These are phyloP conservation scores for Pseudogymnoascus sp. DNA, from an alignment of 2,329 filamentous ascomycete species.

Conservation along the genomic window DNA sequence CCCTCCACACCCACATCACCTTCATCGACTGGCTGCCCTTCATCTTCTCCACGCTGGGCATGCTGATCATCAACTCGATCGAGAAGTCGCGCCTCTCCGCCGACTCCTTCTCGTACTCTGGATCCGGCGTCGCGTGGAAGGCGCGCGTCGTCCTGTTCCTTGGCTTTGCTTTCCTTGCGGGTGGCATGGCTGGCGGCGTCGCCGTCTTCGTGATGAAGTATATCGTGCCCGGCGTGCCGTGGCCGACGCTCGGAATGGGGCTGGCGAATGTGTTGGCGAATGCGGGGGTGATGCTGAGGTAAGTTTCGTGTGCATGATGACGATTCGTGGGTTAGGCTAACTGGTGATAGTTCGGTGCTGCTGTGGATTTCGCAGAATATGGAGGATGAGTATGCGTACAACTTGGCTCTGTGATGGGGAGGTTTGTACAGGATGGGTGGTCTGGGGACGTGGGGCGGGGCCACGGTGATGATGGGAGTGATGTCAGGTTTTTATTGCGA, in stretches of 20 bases:
- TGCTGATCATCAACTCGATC: conserved; percentile 65
- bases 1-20: conserved; percentile 47
- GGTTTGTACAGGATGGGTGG: not conserved
- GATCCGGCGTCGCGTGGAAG: conserved; percentile 59
- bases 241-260: conserved; percentile 56
- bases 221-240: conserved; percentile 46
- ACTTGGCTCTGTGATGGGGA: conserved; percentile 46
- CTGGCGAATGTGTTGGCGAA: conserved; percentile 60
- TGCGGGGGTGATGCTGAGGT: conserved; percentile 53
- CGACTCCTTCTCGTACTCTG: conserved; percentile 55
- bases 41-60: conserved; percentile 58
- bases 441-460: not conserved
- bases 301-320: conserved; percentile 21
- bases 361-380: conserved; percentile 65
- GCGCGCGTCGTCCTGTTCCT: conserved; percentile 60
- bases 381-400: conserved; percentile 65
- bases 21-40: conserved; percentile 65
- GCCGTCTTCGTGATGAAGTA: conserved; percentile 61
- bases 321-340: not conserved
- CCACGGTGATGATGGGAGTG: conserved; percentile 6
- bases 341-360: conserved; percentile 45
- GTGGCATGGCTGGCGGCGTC: conserved; percentile 62
- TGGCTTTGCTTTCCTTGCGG: conserved; percentile 56
- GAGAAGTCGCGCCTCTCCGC: conserved; percentile 58
- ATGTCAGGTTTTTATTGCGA: conserved; percentile 10